Conservation (phyloP, 1,284 basidiomycete genomes). For the Irpex sp. region DNA sequence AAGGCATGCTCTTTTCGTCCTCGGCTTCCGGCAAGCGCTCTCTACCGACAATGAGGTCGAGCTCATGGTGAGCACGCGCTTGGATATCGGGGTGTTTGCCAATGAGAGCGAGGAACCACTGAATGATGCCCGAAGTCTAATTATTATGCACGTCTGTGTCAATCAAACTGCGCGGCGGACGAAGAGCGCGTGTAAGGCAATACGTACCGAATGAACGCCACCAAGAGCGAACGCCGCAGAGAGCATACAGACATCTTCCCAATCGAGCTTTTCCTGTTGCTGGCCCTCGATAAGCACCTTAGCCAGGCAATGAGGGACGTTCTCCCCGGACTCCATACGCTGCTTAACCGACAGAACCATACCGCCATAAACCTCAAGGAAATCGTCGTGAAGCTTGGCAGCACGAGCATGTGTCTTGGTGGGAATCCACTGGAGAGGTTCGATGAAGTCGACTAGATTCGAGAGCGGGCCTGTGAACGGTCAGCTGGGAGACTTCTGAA, state of each 20-base stretch:
- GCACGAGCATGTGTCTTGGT: slow-evolving; percentile 28
- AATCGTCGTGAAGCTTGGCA: slow-evolving; percentile 31
- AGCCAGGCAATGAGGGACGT: slow-evolving; percentile 29
- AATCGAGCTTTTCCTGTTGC: slow-evolving; percentile 35
- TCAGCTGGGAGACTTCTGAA: background rate
- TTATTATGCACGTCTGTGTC: background rate
- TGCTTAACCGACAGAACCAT: slow-evolving; percentile 22
- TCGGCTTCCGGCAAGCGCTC: slow-evolving; percentile 15
- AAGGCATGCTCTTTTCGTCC: slow-evolving; percentile 13
- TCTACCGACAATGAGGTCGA: slow-evolving; percentile 15
- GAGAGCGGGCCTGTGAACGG: slow-evolving; percentile 30
- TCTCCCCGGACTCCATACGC: slow-evolving; percentile 22
- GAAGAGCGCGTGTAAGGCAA: slow-evolving; percentile 6
- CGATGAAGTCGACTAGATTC: slow-evolving; percentile 39
- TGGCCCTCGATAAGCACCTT: slow-evolving; percentile 34
- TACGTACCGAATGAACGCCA: slow-evolving; percentile 36
- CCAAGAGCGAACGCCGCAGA: slow-evolving; percentile 37
- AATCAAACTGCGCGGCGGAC: background rate
- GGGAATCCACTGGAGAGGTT: slow-evolving; percentile 34
- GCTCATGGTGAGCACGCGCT: slow-evolving; percentile 15
- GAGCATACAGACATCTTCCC: slow-evolving; percentile 36
- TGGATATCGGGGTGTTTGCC: slow-evolving; percentile 18
- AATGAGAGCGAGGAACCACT: slow-evolving; percentile 21
- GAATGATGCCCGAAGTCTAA: slow-evolving; percentile 19
- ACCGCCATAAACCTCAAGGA: slow-evolving; percentile 28